phyloP scores from a whole-genome alignment of 2,329 filamentous ascomycete species.

The Truncatella angustata region DNA sequence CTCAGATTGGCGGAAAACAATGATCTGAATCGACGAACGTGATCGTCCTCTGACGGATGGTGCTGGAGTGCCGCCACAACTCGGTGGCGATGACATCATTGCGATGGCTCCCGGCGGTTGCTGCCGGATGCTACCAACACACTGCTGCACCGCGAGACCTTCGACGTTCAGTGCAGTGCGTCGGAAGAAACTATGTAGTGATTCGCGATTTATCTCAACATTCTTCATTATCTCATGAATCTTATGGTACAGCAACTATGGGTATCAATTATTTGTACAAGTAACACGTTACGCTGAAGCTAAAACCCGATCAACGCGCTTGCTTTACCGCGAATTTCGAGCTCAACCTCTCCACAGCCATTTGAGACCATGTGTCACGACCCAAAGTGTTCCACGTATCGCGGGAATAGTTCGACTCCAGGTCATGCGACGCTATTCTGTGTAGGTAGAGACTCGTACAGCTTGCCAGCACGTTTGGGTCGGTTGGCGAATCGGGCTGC shows the following conservation, averaged over 20 bases:
- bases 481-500: background rate
- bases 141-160: too few relatives aligned
- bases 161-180: too few relatives aligned
- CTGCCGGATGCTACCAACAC: background rate
- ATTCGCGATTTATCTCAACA: too few relatives aligned
- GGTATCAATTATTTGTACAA: background rate
- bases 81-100: constrained; percentile 1
- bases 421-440: background rate
- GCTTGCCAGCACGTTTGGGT: background rate
- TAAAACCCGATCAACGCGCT: background rate
- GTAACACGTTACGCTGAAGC: background rate
- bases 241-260: background rate
- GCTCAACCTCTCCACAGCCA: background rate
- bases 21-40: too few relatives aligned
- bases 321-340: background rate
- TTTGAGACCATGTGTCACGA: background rate
- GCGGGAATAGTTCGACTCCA: background rate
- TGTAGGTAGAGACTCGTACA: background rate
- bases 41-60: background rate
- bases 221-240: too few relatives aligned
- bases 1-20: too few relatives aligned
- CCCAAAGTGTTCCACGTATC: background rate
- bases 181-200: too few relatives aligned
- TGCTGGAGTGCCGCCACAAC: background rate
- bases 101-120: background rate